Evolutionary conservation across 306 rosid genomes (phyloP), one percentile per base, ranked within the genome.

Genomic region (Acacia melanoxylon): DNA sequence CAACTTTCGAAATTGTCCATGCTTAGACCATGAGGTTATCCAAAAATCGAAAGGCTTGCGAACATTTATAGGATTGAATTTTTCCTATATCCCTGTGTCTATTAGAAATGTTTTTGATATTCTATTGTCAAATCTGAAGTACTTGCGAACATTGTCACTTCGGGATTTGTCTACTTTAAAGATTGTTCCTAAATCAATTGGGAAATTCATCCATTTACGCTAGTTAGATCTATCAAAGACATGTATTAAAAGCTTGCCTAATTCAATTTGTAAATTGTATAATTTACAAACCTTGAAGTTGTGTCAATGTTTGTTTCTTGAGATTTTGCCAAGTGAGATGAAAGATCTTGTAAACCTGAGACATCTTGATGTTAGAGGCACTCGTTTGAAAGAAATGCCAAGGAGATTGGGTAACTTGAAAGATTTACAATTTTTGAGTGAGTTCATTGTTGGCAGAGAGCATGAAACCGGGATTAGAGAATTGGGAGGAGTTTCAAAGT

Each of bases 251-350:
- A 49, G 33, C 9, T 24, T 81, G 49, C 84, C 84, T 0, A 27
- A 46, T 4, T 80, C 83, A 0, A 8, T 61, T 2, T 9, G 81
- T 62, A 48, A 15, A 7, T 51, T 84, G 52, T 62, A 75, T 66
- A 84, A 84, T 69, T 46, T 84, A 22, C 81, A 58, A 2, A 84
- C 81, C 0, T 5, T 79, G 20, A 68, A 56, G 59, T 33, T 84
- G 42, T 0, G 0, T 2, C 0, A 0, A 0, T 74, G 80, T 33
- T 0, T 0, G 0, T 8, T n/a, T 8, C 74, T 84, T 1, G 16
- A 29, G 4, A 16, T 8, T 70, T 31, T 82, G 20, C 81, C 81
- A 17, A 22, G 2, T 62, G 67, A 59, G 4, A 46, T 48, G n/a
- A 54, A 48, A 8, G 44, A 62, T 63, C 84, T 81, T 73, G 84